These are phyloP conservation scores for Vanrija sp. DNA, from an alignment of 1,284 basidiomycete genomes.

Conservation along the genomic window DNA sequence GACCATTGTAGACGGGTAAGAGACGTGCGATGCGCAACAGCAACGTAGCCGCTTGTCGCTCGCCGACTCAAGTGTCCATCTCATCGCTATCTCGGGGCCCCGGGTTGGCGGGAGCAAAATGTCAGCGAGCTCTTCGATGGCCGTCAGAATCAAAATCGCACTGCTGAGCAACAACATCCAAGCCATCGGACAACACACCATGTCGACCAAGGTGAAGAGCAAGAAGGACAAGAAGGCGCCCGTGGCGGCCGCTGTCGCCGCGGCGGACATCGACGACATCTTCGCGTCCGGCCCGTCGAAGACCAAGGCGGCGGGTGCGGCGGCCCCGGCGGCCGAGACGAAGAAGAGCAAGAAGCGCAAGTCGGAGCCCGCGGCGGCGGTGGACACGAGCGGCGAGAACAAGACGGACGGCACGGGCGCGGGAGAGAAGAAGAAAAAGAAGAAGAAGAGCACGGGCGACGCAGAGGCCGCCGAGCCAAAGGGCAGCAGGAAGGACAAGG, in stretches of 20 bases:
- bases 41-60: too few species aligned
- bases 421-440: constrained; percentile 7
- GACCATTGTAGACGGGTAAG: too few species aligned
- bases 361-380: neutral
- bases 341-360: constrained; percentile 25
- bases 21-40: too few species aligned
- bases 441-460: neutral
- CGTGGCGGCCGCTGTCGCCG: neutral
- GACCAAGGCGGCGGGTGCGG: constrained; percentile 6
- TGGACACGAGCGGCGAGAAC: neutral
- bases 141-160: neutral
- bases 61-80: too few species aligned
- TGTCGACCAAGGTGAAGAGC: neutral
- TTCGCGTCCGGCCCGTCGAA: constrained; percentile 28
- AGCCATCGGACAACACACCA: neutral
- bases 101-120: too few species aligned
- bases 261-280: constrained; percentile 40
- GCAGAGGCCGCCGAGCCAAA: constrained; percentile 3
- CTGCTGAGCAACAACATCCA: neutral
- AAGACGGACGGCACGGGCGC: constrained; percentile 15
- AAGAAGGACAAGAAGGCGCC: constrained; percentile 1
- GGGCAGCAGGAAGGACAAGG: constrained; percentile 7
- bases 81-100: too few species aligned
- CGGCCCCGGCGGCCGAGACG: constrained; percentile 5
- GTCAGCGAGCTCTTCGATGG: too few species aligned